Evolutionary conservation across 2,329 filamentous ascomycete species (phyloP), one percentile per base, ranked within the genome.

Genomic region (Parafenestella ontariensis): DNA sequence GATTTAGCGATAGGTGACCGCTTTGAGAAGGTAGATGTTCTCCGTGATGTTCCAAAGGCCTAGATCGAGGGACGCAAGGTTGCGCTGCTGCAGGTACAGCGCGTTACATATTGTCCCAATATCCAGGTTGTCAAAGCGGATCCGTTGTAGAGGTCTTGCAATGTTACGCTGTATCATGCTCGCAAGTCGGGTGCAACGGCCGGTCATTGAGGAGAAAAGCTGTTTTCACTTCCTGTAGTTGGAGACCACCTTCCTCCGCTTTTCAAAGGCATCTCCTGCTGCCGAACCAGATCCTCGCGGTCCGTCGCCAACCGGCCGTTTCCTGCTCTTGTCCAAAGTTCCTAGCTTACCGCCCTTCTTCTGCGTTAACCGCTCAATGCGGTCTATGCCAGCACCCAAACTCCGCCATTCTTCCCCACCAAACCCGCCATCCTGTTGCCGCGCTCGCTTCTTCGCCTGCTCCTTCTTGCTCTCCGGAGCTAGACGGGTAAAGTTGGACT

Each of bases 391-490:
- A 72, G 93, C 89, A 52, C 91, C 91, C 40, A 99, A 80, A 23
- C 89, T 88, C 60, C 89, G 86, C 91, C 92, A 98, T 72, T 98
- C 95, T 77, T 98, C 95, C 46, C 95, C 95, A 58, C 94, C 94
- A 78, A 90, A 97, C 76, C 82, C 87, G 31, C 75, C 73, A 33
- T 76, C 73, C 17, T 76, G 75, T 39, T 73, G 76, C 3, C 74
- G 52, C 3, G 50, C 79, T 26, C 80, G 79, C 72, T 84, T 87
- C 79, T 90, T 89, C 43, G 86, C 84, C 54, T 81, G 79, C 5
- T 96, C 92, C 79, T 96, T 96, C 83, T 96, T 98, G 78, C 87
- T 90, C 75, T 90, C 86, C 68, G 87, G 89, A 11, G 94, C 92
- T 67, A 99, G 80, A 64, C 95, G 90, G 15, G 91, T 87, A 70